Percentiles rank a stretch among this genome's conserved stretches.
phyloP scores from a whole-genome alignment of 768 basidiomycete genomes.

The Mycena sanguinolenta region DNA sequence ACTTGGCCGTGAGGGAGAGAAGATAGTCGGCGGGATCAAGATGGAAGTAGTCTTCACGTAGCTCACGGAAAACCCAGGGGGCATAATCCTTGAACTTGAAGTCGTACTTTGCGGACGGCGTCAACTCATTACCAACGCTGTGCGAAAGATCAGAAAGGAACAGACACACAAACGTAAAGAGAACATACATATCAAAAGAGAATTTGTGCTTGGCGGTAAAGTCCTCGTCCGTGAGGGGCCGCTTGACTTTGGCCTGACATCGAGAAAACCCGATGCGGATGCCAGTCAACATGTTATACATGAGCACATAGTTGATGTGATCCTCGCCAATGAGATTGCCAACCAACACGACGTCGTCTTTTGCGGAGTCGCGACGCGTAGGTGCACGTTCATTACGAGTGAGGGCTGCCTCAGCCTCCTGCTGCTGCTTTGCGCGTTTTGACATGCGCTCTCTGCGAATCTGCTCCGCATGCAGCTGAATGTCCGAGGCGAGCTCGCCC shows the following conservation, averaged over 20 bases:
- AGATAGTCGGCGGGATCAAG: slow-evolving; percentile 98
- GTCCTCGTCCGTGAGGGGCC: slow-evolving; percentile 87
- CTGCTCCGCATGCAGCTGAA: slow-evolving; percentile 89
- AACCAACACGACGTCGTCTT: slow-evolving; percentile 33
- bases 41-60: slow-evolving; percentile 94
- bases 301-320: slow-evolving; percentile 98
- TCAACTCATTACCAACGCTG: slow-evolving; percentile 97
- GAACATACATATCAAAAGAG: slow-evolving; percentile 93
- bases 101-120: slow-evolving; percentile 97
- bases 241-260: slow-evolving; percentile 95
- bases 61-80: slow-evolving; percentile 96
- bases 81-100: slow-evolving; percentile 99
- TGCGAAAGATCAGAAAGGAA: slow-evolving; percentile 1
- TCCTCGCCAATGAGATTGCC: slow-evolving; percentile 98
- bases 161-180: background rate
- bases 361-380: slow-evolving; percentile 27
- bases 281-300: slow-evolving; percentile 99
- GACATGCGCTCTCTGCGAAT: slow-evolving; percentile 83
- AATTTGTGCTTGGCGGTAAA: slow-evolving; percentile 93
- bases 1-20: slow-evolving; percentile 95
- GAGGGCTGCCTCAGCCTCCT: slow-evolving; percentile 71
- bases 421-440: slow-evolving; percentile 78
- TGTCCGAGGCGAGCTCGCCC: slow-evolving; percentile 80
- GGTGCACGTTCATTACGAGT: slow-evolving; percentile 48
- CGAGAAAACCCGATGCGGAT: slow-evolving; percentile 96